Percentiles rank a stretch among this genome's conserved stretches.
phyloP scores from a whole-genome alignment of 495 filamentous ascomycete genomes.

The Sordaria brevicollis region DNA sequence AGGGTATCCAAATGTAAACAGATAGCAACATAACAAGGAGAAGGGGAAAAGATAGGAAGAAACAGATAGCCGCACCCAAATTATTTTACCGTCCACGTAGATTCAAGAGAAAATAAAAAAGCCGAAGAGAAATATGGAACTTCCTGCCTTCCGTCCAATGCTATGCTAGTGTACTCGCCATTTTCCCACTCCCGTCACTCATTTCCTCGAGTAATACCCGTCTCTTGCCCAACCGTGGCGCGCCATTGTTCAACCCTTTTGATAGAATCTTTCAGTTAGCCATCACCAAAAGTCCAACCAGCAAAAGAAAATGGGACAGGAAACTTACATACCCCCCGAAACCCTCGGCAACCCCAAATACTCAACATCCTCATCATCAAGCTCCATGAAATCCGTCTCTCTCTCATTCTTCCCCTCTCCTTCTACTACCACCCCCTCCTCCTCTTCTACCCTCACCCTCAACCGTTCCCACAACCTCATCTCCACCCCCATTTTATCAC shows the following conservation, averaged over 20 bases:
- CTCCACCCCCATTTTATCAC: neutral
- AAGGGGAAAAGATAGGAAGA: neutral
- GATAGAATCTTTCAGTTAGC: neutral
- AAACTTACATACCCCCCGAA: neutral
- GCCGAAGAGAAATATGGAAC: too few relatives aligned
- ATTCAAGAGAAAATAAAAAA: too few relatives aligned
- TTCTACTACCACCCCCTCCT: neutral
- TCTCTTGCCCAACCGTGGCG: neutral
- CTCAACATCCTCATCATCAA: slow-evolving; percentile 1
- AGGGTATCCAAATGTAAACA: neutral
- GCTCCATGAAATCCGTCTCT: neutral
- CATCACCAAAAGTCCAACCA: neutral
- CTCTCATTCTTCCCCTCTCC: neutral
- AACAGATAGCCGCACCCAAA: neutral
- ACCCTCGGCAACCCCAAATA: slow-evolving; percentile 1
- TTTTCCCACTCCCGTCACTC: too few relatives aligned
- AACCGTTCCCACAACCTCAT: slow-evolving; percentile 1
- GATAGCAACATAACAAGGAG: neutral
- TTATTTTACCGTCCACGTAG: too few relatives aligned
- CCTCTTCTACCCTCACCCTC: neutral
- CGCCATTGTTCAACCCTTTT: slow-evolving; percentile 9
- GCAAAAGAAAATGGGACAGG: neutral
- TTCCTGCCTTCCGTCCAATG: neutral
- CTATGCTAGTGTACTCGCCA: neutral
- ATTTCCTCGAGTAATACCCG: neutral